Base-by-base conservation (phyloP, 2,329 filamentous ascomycete genomes). In the Fusarium nelsonii region DNA sequence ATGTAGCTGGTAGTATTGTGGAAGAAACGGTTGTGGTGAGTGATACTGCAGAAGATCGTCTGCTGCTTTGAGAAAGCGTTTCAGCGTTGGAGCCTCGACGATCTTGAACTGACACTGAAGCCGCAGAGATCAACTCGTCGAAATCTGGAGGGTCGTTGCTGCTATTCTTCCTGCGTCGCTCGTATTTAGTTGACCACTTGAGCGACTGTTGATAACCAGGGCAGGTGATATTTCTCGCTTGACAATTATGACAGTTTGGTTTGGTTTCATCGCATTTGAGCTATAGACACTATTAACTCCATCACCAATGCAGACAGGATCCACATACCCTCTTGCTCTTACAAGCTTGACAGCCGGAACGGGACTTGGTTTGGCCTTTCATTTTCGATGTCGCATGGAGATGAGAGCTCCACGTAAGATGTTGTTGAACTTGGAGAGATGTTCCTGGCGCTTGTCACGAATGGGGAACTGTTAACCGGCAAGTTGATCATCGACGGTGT, bases 141-240 rank as follows among this genome's bases (percentile, higher is more conserved):
- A 68, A 58, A 20, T 37, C 60, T 11, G 65, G 65, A 6, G 65
- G 65, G 8, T 61, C 52, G 14, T 23, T 48, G 5, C 37, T 23
- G 12, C 43, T 64, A 26, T 58, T 44, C 10, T 59, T 51, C 12
- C 44, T 51, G 8, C 65, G 45, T 2, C 59, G 64, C 15, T 68
- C 65, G 34, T 68, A 58, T 8, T 68, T 68, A 20, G 65, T 68
- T 11, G 65, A 68, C 59, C 65, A 68, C n/a, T 68, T 68, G 32
- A 68, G 59, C 14, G 53, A 60, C 16, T 68, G 64, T 43, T 68
- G 65, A 12, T 68, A 68, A 11, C 65, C 65, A 8, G 65, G 65
- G 9, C 65, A 68, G 26, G 36, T 18, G 26, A 68, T 8, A 0
- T 37, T 60, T 26, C 58, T 59, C 0, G 41, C 41, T 15, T 46